A percentile compares a stretch with the other conserved stretches of the same genome.
Evolutionary conservation across 2,329 filamentous ascomycete species (phyloP).

Genomic region (Colletotrichum viniferum): DNA sequence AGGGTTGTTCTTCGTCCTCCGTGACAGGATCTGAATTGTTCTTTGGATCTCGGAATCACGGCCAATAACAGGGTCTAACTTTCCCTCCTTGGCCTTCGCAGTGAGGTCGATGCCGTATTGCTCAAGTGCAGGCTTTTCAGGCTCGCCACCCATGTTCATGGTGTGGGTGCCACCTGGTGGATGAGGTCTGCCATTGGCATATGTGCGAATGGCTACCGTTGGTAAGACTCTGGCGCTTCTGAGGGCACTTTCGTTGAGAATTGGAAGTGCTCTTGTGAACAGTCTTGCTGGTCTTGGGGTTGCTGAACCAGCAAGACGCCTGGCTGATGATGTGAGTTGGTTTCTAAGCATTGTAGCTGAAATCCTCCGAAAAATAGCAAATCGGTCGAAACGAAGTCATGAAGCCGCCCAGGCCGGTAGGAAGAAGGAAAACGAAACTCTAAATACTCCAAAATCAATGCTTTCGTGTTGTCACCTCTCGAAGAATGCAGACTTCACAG

Average conservation of each 20-base stretch:
- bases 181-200: slow-evolving; percentile 77
- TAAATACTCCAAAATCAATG: not conserved
- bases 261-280: slow-evolving; percentile 2
- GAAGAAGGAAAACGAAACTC: not conserved
- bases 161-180: slow-evolving; percentile 91
- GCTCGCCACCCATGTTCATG: slow-evolving; percentile 81
- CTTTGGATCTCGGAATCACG: slow-evolving; percentile 90
- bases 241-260: slow-evolving; percentile 1
- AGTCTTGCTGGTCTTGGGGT: slow-evolving; percentile 30
- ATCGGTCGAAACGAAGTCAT: not conserved
- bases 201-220: slow-evolving; percentile 49
- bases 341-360: slow-evolving; percentile 41
- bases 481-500: slow-evolving; percentile 16
- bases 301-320: slow-evolving; percentile 37
- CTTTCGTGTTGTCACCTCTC: slow-evolving; percentile 5
- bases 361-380: not conserved
- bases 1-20: slow-evolving; percentile 94
- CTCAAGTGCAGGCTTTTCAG: slow-evolving; percentile 86
- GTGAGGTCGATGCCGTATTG: slow-evolving; percentile 93
- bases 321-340: slow-evolving; percentile 42
- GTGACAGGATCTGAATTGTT: slow-evolving; percentile 91
- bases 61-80: slow-evolving; percentile 94
- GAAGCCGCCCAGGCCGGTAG: not conserved
- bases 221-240: slow-evolving; percentile 38
- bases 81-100: slow-evolving; percentile 81